These are phyloP conservation scores for Metschnikowia orientalis DNA, from an alignment of 805 yeast species.

Conservation along the genomic window DNA sequence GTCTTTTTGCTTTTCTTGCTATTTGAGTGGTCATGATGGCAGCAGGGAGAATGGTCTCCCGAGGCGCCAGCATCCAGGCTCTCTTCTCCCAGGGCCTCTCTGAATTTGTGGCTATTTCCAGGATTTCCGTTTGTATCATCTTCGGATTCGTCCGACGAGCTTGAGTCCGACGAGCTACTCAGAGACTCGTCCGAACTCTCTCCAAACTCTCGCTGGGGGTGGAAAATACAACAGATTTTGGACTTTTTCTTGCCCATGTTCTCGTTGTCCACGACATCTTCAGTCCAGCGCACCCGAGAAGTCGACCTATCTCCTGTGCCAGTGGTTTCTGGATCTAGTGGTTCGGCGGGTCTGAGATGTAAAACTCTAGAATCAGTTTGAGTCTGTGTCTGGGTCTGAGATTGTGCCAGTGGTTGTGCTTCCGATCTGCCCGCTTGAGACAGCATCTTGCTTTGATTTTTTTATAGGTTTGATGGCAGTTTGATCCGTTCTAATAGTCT, in stretches of 20 bases:
- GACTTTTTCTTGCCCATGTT: slow-evolving; percentile 83
- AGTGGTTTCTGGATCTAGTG: slow-evolving; percentile 6
- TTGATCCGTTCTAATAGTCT: no score
- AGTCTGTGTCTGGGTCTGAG: no score
- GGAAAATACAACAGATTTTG: slow-evolving; percentile 84
- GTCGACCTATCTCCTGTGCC: slow-evolving; percentile 25
- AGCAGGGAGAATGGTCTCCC: slow-evolving; percentile 17
- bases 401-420: no score
- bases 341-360: slow-evolving; percentile 16
- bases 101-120: slow-evolving; percentile 9
- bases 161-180: slow-evolving; percentile 18
- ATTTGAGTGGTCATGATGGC: slow-evolving; percentile 8
- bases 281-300: slow-evolving; percentile 74
- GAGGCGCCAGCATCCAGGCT: slow-evolving; percentile 16
- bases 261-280: slow-evolving; percentile 87
- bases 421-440: no score
- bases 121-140: slow-evolving; percentile 21
- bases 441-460: no score
- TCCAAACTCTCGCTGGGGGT: slow-evolving; percentile 65
- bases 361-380: no score
- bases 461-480: no score
- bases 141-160: slow-evolving; percentile 32
- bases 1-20: slow-evolving; percentile 25
- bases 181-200: slow-evolving; percentile 30
- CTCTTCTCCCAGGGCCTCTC: slow-evolving; percentile 13